phyloP scores from a whole-genome alignment of 768 basidiomycete species.

The Cubamyces lactineus region DNA sequence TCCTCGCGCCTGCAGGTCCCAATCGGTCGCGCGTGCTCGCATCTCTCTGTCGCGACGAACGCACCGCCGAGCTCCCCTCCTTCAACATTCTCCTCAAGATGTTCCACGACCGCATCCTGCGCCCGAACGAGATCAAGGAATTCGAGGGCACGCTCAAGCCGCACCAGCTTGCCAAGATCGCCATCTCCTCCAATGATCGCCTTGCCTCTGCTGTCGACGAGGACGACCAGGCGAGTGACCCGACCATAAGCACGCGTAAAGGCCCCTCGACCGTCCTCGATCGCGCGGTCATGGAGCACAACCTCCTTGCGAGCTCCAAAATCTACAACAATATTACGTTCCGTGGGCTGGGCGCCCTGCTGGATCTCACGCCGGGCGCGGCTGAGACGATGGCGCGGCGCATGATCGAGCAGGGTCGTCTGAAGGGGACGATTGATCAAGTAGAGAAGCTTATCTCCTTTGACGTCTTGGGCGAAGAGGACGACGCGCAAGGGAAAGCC shows the following conservation, averaged over 20 bases:
- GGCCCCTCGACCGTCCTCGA: slow-evolving; percentile 96
- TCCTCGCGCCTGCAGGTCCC: slow-evolving; percentile 96
- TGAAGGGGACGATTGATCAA: slow-evolving; percentile 94
- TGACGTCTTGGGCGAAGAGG: slow-evolving; percentile 83
- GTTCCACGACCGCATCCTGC: slow-evolving; percentile 97
- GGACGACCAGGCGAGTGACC: slow-evolving; percentile 51
- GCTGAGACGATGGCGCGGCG: slow-evolving; percentile 97
- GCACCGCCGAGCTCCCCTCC: slow-evolving; percentile 75
- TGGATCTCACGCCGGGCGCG: slow-evolving; percentile 88
- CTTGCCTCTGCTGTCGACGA: slow-evolving; percentile 68
- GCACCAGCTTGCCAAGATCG: slow-evolving; percentile 93
- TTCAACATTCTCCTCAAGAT: slow-evolving; percentile 95
- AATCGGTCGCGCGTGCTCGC: slow-evolving; percentile 93
- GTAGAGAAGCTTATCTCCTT: slow-evolving; percentile 95
- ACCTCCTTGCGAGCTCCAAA: slow-evolving; percentile 93
- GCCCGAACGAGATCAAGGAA: slow-evolving; percentile 83
- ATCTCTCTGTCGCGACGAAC: slow-evolving; percentile 92
- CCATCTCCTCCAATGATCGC: slow-evolving; percentile 81
- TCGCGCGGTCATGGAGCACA: slow-evolving; percentile 98
- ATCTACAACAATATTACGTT: slow-evolving; percentile 99
- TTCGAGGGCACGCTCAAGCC: slow-evolving; percentile 87
- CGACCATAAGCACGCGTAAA: slow-evolving; percentile 70
- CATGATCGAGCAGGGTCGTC: slow-evolving; percentile 97
- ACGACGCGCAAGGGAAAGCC: slow-evolving; percentile 92
- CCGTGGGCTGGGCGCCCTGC: slow-evolving; percentile 84